A percentile compares a stretch with the other conserved stretches of the same genome.
phyloP scores from a whole-genome alignment of 2,329 filamentous ascomycete species.

The Aaosphaeria pasadenensis region DNA sequence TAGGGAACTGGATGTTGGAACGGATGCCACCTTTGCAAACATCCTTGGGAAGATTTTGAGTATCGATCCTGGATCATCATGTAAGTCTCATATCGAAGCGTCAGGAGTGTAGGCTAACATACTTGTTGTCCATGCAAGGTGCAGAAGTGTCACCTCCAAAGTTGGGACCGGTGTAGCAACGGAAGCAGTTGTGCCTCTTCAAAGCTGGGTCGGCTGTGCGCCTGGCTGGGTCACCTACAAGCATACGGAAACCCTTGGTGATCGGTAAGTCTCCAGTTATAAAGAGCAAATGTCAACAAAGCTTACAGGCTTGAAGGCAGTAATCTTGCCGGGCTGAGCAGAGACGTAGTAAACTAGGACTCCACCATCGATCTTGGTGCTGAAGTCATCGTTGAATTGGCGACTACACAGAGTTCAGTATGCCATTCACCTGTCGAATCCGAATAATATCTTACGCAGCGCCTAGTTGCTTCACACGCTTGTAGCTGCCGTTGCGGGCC shows the following conservation, averaged over 20 bases:
- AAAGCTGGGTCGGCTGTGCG: conserved; percentile 10
- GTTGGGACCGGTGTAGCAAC: conserved; percentile 45
- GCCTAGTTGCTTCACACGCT: conserved; percentile 27
- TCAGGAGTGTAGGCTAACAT: background rate
- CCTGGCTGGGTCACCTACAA: conserved; percentile 37
- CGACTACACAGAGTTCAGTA: background rate
- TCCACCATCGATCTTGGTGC: conserved; percentile 19
- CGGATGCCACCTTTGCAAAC: conserved; percentile 26
- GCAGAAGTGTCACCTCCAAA: conserved; percentile 42
- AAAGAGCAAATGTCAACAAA: too few species aligned
- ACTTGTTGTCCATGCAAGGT: conserved; percentile 21
- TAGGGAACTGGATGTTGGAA: conserved; percentile 27
- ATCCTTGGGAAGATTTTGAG: conserved; percentile 13
- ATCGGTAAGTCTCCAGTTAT: too few species aligned
- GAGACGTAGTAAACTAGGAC: conserved; percentile 25
- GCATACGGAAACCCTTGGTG: conserved; percentile 43
- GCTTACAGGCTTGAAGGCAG: conserved; percentile 15
- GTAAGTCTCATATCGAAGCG: background rate
- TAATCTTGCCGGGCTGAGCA: conserved; percentile 16
- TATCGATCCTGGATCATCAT: conserved; percentile 11
- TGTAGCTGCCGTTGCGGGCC: conserved; percentile 40
- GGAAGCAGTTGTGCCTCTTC: conserved; percentile 39
- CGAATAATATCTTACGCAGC: conserved; percentile 5
- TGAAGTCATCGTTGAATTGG: conserved; percentile 23
- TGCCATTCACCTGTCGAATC: background rate